Evolutionary conservation across 2,329 filamentous ascomycete species (phyloP).

Genomic region (Acrocalymma vagum): DNA sequence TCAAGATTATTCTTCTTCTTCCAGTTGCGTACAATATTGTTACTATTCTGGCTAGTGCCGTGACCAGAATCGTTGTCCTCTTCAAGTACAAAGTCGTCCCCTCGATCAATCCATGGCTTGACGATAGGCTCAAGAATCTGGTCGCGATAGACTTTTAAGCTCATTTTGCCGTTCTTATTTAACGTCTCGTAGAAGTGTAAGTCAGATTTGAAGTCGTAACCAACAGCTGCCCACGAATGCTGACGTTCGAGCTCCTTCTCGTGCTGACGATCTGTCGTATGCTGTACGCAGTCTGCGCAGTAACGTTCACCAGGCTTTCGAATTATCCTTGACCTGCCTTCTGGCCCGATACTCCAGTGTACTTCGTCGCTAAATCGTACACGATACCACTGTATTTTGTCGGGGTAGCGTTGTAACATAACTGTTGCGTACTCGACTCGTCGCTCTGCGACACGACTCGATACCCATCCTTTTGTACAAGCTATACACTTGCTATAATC

Average conservation of each 20-base stretch:
- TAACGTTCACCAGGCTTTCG: slow-evolving; percentile 3
- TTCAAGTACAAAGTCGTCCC: slow-evolving; percentile 10
- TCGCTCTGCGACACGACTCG: background rate
- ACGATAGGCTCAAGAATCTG: slow-evolving; percentile 15
- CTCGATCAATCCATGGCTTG: slow-evolving; percentile 8
- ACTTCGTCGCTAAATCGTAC: slow-evolving; percentile 7
- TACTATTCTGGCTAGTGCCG: slow-evolving; percentile 6
- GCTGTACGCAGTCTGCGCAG: background rate
- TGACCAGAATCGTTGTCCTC: slow-evolving; percentile 16
- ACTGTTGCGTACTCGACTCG: background rate
- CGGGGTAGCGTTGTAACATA: background rate
- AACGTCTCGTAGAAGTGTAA: slow-evolving; percentile 4
- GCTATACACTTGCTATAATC: slow-evolving; percentile 14
- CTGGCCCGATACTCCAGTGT: slow-evolving; percentile 1
- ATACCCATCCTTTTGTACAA: slow-evolving; percentile 10
- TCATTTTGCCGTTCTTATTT: slow-evolving; percentile 14
- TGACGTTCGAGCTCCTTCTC: slow-evolving; percentile 1
- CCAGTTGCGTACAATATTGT: slow-evolving; percentile 13
- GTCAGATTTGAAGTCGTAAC: slow-evolving; percentile 3
- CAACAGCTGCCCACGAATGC: slow-evolving; percentile 6
- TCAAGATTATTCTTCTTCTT: slow-evolving; percentile 11
- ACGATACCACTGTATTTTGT: background rate
- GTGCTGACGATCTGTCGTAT: background rate
- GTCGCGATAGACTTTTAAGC: slow-evolving; percentile 4
- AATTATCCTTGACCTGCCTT: slow-evolving; percentile 1